phyloP scores from a whole-genome alignment of 192 early-diverging fungal species.

The Coemansia sp. region DNA sequence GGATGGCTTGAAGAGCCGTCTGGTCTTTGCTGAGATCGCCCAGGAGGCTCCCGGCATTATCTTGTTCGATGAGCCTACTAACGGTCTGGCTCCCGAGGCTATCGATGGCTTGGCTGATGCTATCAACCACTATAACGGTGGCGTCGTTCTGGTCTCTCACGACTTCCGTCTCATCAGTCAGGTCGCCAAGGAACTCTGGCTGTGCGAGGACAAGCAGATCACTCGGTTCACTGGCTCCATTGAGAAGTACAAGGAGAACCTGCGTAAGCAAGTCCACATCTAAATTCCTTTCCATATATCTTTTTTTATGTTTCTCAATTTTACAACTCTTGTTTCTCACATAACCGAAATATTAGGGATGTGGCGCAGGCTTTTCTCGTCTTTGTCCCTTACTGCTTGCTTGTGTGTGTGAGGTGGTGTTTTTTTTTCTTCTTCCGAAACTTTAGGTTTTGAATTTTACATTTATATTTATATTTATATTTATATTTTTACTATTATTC shows the following conservation, averaged over 20 bases:
- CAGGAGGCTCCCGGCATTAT: constrained; percentile 76
- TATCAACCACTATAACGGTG: constrained; percentile 93
- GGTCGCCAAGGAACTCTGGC: constrained; percentile 92
- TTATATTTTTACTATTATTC: no score
- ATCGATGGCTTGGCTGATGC: constrained; percentile 95
- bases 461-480: no score
- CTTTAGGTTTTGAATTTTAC: no score
- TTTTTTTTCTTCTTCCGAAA: background rate
- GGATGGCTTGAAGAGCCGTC: constrained; percentile 93
- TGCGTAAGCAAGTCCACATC: constrained; percentile 73
- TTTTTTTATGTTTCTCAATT: background rate
- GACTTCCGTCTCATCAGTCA: constrained; percentile 98
- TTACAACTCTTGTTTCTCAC: background rate
- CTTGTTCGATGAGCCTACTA: constrained; percentile 92
- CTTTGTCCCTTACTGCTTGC: no score
- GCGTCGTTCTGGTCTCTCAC: constrained; percentile 97
- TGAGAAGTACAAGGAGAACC: constrained; percentile 85
- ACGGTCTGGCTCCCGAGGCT: constrained; percentile 89
- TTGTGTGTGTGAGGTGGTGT: background rate
- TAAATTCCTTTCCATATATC: constrained; percentile 1
- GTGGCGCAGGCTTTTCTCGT: no score
- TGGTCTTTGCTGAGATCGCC: constrained; percentile 65
- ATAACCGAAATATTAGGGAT: no score
- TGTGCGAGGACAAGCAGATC: constrained; percentile 83
- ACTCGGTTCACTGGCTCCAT: constrained; percentile 77